Percentiles rank a stretch among this genome's conserved stretches.
These are phyloP conservation scores for Plectosphaerella cucumerina DNA, from an alignment of 2,329 filamentous ascomycete genomes.

Conservation along the genomic window DNA sequence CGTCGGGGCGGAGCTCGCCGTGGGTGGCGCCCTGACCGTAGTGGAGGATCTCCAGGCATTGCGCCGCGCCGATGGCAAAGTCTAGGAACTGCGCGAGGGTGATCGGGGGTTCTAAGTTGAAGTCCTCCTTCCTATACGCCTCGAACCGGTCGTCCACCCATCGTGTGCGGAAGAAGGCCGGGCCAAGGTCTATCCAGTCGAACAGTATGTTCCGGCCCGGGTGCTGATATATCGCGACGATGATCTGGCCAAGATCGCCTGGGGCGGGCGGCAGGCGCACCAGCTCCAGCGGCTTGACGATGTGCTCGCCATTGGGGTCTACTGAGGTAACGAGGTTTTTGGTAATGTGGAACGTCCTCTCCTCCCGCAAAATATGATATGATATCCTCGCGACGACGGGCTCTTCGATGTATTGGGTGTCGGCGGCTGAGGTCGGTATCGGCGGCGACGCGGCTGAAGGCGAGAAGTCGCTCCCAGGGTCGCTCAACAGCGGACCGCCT, in stretches of 20 bases:
- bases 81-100: conserved; percentile 76
- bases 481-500: conserved; percentile 21
- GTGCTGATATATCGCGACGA: conserved; percentile 77
- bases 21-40: conserved; percentile 83
- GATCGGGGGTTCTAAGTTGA: conserved; percentile 53
- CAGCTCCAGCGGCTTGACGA: conserved; percentile 76
- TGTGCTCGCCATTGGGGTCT: conserved; percentile 71
- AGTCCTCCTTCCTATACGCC: conserved; percentile 37
- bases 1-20: conserved; percentile 85
- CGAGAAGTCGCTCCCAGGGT: conserved; percentile 33
- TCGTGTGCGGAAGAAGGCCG: conserved; percentile 60
- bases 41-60: conserved; percentile 87
- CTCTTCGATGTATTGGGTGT: conserved; percentile 55
- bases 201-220: conserved; percentile 70
- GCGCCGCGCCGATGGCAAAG: conserved; percentile 83
- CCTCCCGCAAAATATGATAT: conserved; percentile 74
- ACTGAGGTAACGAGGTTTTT: conserved; percentile 66
- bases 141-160: conserved; percentile 49
- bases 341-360: conserved; percentile 81
- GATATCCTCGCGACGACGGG: conserved; percentile 79
- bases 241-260: conserved; percentile 65
- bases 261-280: conserved; percentile 65
- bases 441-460: conserved; percentile 30
- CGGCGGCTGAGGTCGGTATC: conserved; percentile 31
- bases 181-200: conserved; percentile 71